Percentiles rank a stretch among this genome's conserved stretches.
Conservation (phyloP, 345 rosid genomes). For the Syzygium aqueum region DNA sequence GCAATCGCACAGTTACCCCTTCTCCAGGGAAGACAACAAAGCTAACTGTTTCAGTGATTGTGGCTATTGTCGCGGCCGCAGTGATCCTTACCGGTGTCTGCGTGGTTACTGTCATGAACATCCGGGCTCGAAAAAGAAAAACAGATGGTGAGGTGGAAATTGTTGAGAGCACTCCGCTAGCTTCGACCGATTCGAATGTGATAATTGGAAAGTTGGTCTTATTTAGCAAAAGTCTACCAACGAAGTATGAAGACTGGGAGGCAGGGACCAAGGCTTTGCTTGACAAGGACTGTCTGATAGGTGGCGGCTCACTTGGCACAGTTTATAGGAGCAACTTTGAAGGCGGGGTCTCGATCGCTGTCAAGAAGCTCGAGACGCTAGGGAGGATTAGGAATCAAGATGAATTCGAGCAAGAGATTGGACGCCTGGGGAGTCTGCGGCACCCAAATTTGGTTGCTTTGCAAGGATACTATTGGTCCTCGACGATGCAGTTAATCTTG, state of each 20-base stretch:
- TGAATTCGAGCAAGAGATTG: conserved; percentile 87
- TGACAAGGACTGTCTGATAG: conserved; percentile 78
- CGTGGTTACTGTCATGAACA: conserved; percentile 70
- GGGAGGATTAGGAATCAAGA: conserved; percentile 89
- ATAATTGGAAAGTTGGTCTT: conserved; percentile 87
- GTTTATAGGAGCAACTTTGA: conserved; percentile 78
- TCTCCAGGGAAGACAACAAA: conserved; percentile 28
- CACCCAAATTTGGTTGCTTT: conserved; percentile 71
- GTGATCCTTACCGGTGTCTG: conserved; percentile 80
- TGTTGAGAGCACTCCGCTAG: conserved; percentile 71
- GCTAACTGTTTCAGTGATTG: conserved; percentile 67
- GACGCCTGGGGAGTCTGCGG: conserved; percentile 58
- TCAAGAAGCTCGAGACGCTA: conserved; percentile 81
- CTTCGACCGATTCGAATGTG: conserved; percentile 58
- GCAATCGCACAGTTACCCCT: conserved; percentile 14
- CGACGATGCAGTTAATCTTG: conserved; percentile 71
- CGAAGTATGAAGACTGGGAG: conserved; percentile 97
- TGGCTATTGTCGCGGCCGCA: conserved; percentile 81
- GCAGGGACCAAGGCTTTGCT: conserved; percentile 86
- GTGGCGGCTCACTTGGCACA: conserved; percentile 81
- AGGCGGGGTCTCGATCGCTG: conserved; percentile 86
- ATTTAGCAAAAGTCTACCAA: conserved; percentile 86
- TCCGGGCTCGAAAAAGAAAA: conserved; percentile 50
- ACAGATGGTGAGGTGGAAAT: conserved; percentile 31
- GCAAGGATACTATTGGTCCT: conserved; percentile 91